A percentile compares a stretch with the other conserved stretches of the same genome.
phyloP scores from a whole-genome alignment of 2,329 filamentous ascomycete species.

The Colletotrichum magnum region DNA sequence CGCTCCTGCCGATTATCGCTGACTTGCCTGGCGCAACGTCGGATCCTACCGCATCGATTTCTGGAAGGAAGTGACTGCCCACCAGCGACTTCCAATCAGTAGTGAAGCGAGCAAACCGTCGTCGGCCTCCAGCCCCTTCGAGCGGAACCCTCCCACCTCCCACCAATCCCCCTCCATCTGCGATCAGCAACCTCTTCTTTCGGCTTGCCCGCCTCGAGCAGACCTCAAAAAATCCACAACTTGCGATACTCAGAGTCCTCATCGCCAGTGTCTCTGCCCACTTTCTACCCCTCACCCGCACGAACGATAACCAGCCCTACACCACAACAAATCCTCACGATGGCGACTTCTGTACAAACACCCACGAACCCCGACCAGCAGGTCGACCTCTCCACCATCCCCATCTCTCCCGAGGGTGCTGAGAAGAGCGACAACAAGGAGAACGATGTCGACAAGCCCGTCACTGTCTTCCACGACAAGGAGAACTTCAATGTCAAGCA shows the following conservation, averaged over 20 bases:
- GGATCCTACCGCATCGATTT: constrained; percentile 32
- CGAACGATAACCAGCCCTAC: constrained; percentile 22
- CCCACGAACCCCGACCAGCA: constrained; percentile 56
- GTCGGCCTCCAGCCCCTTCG: constrained; percentile 26
- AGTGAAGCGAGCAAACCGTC: constrained; percentile 37
- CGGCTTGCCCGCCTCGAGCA: constrained; percentile 12
- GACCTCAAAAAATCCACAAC: constrained; percentile 17
- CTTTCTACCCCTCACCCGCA: constrained; percentile 24
- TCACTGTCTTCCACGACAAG: constrained; percentile 98
- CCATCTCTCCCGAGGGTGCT: constrained; percentile 75
- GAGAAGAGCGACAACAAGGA: constrained; percentile 63
- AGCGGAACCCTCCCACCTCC: constrained; percentile 40
- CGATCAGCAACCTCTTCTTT: constrained; percentile 18
- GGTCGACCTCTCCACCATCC: constrained; percentile 78
- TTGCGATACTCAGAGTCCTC: constrained; percentile 18
- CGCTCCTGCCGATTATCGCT: constrained; percentile 40
- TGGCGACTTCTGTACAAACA: constrained; percentile 51
- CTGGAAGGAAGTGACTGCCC: constrained; percentile 48
- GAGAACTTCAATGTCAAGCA: constrained; percentile 99
- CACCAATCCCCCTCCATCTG: constrained; percentile 25
- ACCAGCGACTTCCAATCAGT: constrained; percentile 43
- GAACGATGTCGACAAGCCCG: constrained; percentile 71
- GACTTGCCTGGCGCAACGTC: constrained; percentile 59
- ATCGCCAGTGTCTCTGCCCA: constrained; percentile 26
- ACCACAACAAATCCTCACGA: constrained; percentile 45